Base-by-base conservation (phyloP, 2,329 filamentous ascomycete species). In the Lomentospora prolificans region DNA sequence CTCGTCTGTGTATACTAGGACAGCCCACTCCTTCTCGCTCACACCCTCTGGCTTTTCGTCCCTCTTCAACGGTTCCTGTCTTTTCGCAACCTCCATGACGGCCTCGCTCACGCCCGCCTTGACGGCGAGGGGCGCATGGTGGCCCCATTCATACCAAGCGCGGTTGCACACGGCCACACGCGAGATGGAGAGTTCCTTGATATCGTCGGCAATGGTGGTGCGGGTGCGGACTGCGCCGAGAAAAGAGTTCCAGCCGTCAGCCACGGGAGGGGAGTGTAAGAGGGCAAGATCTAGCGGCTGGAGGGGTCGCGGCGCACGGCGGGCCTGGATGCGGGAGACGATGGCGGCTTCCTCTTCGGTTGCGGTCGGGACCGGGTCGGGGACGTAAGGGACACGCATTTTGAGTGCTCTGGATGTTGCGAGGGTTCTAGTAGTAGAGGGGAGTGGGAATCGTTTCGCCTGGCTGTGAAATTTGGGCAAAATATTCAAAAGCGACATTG, bases 61-160 rank as follows among this genome's bases (percentile, higher is more conserved):
- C 3, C 68, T 59, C 8, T 36, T 52, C 17, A 67, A 58, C 39
- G 64, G 58, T 0, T 55, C 64, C 19, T 69, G 64, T 25, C 60
- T 58, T 68, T 71, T 73, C 33, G 78, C 69, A 3, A 70, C 61
- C 56, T 72, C 71, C 62, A 85, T 69, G 6, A 72, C 77, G 14
- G 71, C 74, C 30, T 75, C 69, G 17, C 72, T 69, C 4, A 89
- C 76, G 4, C 84, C 84, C 0, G 77, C 84, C 19, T 72, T 71
- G 7, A 75, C 72, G 3, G 79, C 78, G 12, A 92, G 75, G 1
- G 89, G 89, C 14, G 84, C 84, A 66, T 95, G 90, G 55, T 89
- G 81, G 33, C 73, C 79, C 89, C 88, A 95, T 69, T 95, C 90
- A 69, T 90, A 95, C 83, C 86, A 89, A 1, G 90, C 90, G 17